These are phyloP conservation scores for Cadophora sp. DNA, from an alignment of 2,329 filamentous ascomycete genomes.

Conservation along the genomic window DNA sequence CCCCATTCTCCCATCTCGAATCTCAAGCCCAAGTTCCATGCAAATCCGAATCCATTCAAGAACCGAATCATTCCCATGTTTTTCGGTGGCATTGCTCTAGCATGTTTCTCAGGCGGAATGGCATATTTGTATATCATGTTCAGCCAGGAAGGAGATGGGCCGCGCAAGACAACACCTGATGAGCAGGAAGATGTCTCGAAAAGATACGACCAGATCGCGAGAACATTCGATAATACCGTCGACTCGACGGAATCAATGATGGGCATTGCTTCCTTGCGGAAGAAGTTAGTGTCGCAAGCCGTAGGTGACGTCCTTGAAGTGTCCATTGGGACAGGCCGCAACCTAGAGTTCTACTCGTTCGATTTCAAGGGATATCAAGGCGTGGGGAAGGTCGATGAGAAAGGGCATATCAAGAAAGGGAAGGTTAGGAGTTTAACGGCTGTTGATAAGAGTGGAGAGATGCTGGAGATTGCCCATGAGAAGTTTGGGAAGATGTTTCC, in stretches of 20 bases:
- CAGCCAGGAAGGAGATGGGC: slow-evolving; percentile 26
- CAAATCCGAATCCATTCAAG: slow-evolving; percentile 38
- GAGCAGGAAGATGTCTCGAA: slow-evolving; percentile 42
- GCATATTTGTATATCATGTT: slow-evolving; percentile 16
- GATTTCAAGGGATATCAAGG: slow-evolving; percentile 41
- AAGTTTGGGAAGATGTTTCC: slow-evolving; percentile 56
- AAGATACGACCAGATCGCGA: slow-evolving; percentile 49
- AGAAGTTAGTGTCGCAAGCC: slow-evolving; percentile 54
- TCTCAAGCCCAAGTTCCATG: not conserved
- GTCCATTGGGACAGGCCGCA: slow-evolving; percentile 67
- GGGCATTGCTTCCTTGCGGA: slow-evolving; percentile 60
- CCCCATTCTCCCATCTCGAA: not conserved
- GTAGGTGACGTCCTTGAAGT: slow-evolving; percentile 66
- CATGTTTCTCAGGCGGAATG: slow-evolving; percentile 7
- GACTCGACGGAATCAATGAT: slow-evolving; percentile 62
- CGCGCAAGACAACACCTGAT: slow-evolving; percentile 34
- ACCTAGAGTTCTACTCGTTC: slow-evolving; percentile 66
- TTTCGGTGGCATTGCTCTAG: slow-evolving; percentile 26
- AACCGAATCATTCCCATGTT: slow-evolving; percentile 38
- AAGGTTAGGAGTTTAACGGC: slow-evolving; percentile 64
- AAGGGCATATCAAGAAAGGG: slow-evolving; percentile 38
- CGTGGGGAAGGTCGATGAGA: slow-evolving; percentile 33
- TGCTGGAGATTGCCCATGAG: slow-evolving; percentile 63
- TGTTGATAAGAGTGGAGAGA: slow-evolving; percentile 65
- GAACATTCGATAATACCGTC: slow-evolving; percentile 64